phyloP scores from a whole-genome alignment of 352 stramenopile species.

The Phytopythium sindhum region DNA sequence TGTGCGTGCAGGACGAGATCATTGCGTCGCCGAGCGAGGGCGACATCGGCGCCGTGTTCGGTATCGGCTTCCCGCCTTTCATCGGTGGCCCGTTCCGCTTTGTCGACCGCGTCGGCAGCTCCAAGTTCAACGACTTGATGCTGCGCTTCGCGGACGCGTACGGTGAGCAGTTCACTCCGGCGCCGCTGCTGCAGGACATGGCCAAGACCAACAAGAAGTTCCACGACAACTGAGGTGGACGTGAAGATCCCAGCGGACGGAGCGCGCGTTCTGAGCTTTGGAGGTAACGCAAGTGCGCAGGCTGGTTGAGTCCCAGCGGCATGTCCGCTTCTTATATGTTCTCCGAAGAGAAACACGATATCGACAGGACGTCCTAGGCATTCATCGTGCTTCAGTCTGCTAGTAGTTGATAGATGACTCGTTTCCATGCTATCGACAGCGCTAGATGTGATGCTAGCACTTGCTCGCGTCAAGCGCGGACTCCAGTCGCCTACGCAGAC shows the following conservation, averaged over 20 bases:
- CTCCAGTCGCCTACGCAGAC: neutral
- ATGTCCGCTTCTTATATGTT: neutral
- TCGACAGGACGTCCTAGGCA: neutral
- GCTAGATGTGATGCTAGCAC: neutral
- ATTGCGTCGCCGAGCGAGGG: conserved; percentile 95
- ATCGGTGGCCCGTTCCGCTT: conserved; percentile 96
- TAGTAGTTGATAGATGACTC: neutral
- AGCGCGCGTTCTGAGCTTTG: neutral
- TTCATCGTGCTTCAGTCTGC: neutral
- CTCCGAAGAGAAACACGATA: neutral
- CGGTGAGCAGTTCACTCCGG: conserved; percentile 95
- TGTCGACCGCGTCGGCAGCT: conserved; percentile 92
- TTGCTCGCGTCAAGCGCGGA: neutral
- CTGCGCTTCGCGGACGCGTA: conserved; percentile 94
- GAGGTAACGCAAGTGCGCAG: neutral
- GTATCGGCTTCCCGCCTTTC: conserved; percentile 98
- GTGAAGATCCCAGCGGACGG: neutral
- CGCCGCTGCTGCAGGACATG: conserved; percentile 96
- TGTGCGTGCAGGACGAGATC: conserved; percentile 97
- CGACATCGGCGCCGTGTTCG: conserved; percentile 99
- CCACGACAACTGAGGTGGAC: conserved; percentile 65
- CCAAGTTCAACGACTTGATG: conserved; percentile 96
- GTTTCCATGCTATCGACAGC: neutral
- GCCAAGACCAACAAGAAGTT: conserved; percentile 98
- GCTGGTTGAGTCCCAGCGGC: neutral